Conservation (phyloP, 345 rosid genomes). For the Atalantia buxifolia region DNA sequence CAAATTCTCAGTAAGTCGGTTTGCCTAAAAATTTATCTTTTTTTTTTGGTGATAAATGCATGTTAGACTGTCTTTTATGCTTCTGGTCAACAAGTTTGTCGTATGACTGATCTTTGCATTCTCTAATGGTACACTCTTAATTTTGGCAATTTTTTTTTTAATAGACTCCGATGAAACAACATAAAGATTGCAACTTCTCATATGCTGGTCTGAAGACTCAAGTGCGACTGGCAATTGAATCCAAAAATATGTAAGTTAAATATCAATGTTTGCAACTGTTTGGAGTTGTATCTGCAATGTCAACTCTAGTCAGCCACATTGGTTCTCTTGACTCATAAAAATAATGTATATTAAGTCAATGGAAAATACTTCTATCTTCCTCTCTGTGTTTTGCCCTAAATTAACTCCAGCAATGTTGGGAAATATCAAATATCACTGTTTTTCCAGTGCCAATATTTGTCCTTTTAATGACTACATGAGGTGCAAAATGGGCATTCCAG, state of each 20-base stretch:
- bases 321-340: background rate
- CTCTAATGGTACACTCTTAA: slow-evolving; percentile 1
- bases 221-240: slow-evolving; percentile 86
- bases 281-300: slow-evolving; percentile 2
- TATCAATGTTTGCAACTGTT: slow-evolving; percentile 1
- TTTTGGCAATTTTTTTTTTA: slow-evolving; percentile 13
- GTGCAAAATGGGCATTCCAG: background rate
- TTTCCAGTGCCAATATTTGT: background rate
- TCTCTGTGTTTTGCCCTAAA: background rate
- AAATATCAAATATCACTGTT: background rate
- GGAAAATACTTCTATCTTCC: background rate
- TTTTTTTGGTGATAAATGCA: background rate
- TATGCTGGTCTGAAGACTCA: slow-evolving; percentile 97
- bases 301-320: background rate
- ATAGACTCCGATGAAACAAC: slow-evolving; percentile 85
- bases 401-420: background rate
- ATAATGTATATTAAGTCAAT: background rate
- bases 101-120: background rate
- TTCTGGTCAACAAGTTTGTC: slow-evolving; percentile 1
- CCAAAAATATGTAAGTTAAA: slow-evolving; percentile 64
- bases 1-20: slow-evolving; percentile 59
- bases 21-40: slow-evolving; percentile 1
- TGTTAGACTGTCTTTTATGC: slow-evolving; percentile 1
- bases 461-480: background rate
- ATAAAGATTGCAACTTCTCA: slow-evolving; percentile 92